A percentile compares a stretch with the other conserved stretches of the same genome.
Evolutionary conservation across 1,284 basidiomycete species (phyloP).

Genomic region (Ceraceosorus guamensis): DNA sequence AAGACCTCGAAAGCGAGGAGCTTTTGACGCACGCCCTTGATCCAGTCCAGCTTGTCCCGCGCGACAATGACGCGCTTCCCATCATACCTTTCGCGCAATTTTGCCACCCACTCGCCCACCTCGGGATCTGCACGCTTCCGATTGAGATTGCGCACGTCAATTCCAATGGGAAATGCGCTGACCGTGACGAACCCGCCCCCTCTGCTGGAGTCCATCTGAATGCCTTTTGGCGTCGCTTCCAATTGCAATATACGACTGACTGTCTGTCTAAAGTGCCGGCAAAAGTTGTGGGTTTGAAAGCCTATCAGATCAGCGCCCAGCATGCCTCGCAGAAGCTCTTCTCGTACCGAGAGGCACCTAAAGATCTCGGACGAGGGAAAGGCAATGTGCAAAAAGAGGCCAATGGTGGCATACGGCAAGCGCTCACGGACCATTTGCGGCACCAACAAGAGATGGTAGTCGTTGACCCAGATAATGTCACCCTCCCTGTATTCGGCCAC

Average conservation of each 20-base stretch:
- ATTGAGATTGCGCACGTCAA: slow-evolving; percentile 66
- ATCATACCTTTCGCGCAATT: slow-evolving; percentile 67
- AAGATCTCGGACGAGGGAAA: slow-evolving; percentile 83
- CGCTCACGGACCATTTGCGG: slow-evolving; percentile 64
- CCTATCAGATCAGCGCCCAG: slow-evolving; percentile 68
- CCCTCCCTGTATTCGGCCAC: slow-evolving; percentile 67
- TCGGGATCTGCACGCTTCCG: slow-evolving; percentile 68
- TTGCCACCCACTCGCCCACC: slow-evolving; percentile 70
- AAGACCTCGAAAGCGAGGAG: slow-evolving; percentile 76
- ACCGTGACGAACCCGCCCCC: slow-evolving; percentile 65
- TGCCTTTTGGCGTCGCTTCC: slow-evolving; percentile 74
- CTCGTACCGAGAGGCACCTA: slow-evolving; percentile 61
- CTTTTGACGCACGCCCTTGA: slow-evolving; percentile 77
- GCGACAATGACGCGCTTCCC: slow-evolving; percentile 80
- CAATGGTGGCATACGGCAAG: slow-evolving; percentile 64
- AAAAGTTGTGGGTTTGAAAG: slow-evolving; percentile 71
- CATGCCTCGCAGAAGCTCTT: slow-evolving; percentile 61
- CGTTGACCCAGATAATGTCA: slow-evolving; percentile 60
- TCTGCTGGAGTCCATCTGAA: slow-evolving; percentile 53
- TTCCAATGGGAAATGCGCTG: slow-evolving; percentile 80
- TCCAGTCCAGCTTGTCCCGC: slow-evolving; percentile 76
- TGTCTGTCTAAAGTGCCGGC: slow-evolving; percentile 57
- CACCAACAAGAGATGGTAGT: slow-evolving; percentile 71
- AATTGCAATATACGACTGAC: slow-evolving; percentile 71
- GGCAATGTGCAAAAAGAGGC: slow-evolving; percentile 81